Evolutionary conservation across 805 yeast species (phyloP), one percentile per base, ranked within the genome.

Genomic region (Saturnispora bothae): DNA sequence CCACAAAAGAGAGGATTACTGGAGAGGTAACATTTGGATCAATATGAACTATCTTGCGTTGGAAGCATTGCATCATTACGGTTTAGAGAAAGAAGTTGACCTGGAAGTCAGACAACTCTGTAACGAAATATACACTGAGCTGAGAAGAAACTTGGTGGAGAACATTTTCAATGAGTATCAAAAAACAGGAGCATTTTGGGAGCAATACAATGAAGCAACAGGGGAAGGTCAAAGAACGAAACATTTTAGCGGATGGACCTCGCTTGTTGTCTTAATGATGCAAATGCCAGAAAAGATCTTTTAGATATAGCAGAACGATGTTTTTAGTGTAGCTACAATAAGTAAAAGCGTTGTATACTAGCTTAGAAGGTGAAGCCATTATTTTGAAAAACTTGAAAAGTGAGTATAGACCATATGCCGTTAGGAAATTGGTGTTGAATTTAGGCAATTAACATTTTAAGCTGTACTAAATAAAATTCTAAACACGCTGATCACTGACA

Each of bases 11-110:
- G 98, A 92, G 53, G 78, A 89, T 58, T 92, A 92, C 62, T 92
- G 98, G 98, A 72, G 95, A 45, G 92, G 96, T 1, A 84, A 94
- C 15, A 68, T 92, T 20, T 92, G 97, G 97, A 66, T 86, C 48
- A 83, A 86, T 56, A 82, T 92, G 52, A 92, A 92, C 62, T 89
- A 85, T 52, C 62, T 92, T 57, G 65, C 78, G 4, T 63, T 92
- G 31, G 92, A 85, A 38, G 70, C 83, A 4, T 63, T 92, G 44
- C 56, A 64, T 23, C 61, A 74, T 54, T 89, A 88, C 39, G 64
- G 56, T 1, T 44, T 48, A 1, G 38, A 41, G n/a, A 51, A 68
- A 2, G 61, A 56, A 4, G 46, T 48, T 1, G 52, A 54, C 13
- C 48, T 50, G 3, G 50, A 59, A 39, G 57, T 67, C 1, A 51